A percentile compares a stretch with the other conserved stretches of the same genome.
phyloP scores from a whole-genome alignment of 1,139 yeast species.

The Taphrina sp. region DNA sequence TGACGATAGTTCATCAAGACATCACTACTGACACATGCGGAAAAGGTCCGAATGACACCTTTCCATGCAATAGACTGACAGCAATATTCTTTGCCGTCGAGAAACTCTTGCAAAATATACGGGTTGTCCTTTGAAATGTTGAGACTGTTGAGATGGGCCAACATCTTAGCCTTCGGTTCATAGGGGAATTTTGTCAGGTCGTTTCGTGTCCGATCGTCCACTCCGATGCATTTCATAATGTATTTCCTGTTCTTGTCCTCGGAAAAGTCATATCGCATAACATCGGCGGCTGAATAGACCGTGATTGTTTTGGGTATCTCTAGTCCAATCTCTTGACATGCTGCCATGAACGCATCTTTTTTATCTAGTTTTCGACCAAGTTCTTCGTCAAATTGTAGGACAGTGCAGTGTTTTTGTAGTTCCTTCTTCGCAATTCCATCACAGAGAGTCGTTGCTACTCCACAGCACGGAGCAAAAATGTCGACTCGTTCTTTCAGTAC shows the following conservation, averaged over 20 bases:
- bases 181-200: conserved; percentile 23
- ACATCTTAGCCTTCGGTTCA: conserved; percentile 12
- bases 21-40: conserved; percentile 20
- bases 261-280: conserved; percentile 11
- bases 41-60: conserved; percentile 22
- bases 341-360: conserved; percentile 23
- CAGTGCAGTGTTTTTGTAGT: conserved; percentile 15
- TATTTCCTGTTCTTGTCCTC: conserved; percentile 4
- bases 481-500: conserved; percentile 14
- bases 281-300: conserved; percentile 14
- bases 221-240: conserved; percentile 21
- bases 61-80: conserved; percentile 19
- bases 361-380: conserved; percentile 12
- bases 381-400: conserved; percentile 15
- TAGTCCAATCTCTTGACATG: conserved; percentile 10
- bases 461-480: conserved; percentile 21
- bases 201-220: conserved; percentile 19
- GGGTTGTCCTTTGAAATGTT: conserved; percentile 21
- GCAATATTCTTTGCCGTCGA: conserved; percentile 25
- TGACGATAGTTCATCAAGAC: conserved; percentile 26
- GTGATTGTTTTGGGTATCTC: conserved; percentile 19
- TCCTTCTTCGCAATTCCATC: conserved; percentile 24
- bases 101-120: conserved; percentile 19
- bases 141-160: conserved; percentile 4
- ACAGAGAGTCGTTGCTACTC: conserved; percentile 25